These are phyloP conservation scores for Trichomonascus vanleenenianus DNA, from an alignment of 805 yeast genomes.

Conservation along the genomic window DNA sequence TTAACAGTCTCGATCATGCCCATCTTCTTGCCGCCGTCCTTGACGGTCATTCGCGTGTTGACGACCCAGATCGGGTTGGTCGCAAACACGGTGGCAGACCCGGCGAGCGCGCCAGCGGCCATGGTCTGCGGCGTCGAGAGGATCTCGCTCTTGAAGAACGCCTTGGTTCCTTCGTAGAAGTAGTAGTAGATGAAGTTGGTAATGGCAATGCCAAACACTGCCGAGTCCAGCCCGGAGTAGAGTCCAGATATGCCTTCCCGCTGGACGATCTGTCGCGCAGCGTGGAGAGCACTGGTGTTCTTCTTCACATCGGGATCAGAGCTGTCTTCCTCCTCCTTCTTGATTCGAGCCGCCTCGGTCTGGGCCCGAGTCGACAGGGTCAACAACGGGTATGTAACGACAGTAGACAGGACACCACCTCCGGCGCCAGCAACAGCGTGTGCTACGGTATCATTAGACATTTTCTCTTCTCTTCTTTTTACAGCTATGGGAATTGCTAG, in stretches of 20 bases:
- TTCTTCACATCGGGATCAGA: slow-evolving; percentile 10
- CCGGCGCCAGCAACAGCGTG: slow-evolving; percentile 95
- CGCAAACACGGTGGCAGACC: slow-evolving; percentile 70
- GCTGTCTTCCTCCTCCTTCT: slow-evolving; percentile 15
- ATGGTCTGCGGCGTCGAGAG: slow-evolving; percentile 59
- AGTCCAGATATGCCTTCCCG: slow-evolving; percentile 61
- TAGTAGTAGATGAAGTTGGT: slow-evolving; percentile 88
- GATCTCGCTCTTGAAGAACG: slow-evolving; percentile 16
- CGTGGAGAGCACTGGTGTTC: slow-evolving; percentile 27
- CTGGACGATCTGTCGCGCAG: slow-evolving; percentile 40
- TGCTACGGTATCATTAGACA: slow-evolving; percentile 36
- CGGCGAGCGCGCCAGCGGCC: slow-evolving; percentile 76
- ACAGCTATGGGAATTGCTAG: no score
- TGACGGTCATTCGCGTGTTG: slow-evolving; percentile 79
- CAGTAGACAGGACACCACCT: slow-evolving; percentile 84
- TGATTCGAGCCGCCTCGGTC: slow-evolving; percentile 37
- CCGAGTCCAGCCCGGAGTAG: slow-evolving; percentile 83
- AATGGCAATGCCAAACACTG: slow-evolving; percentile 74
- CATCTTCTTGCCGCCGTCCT: slow-evolving; percentile 28
- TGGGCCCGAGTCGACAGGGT: slow-evolving; percentile 86
- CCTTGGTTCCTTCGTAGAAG: slow-evolving; percentile 67
- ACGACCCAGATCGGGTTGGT: slow-evolving; percentile 95
- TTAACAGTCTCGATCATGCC: slow-evolving; percentile 49
- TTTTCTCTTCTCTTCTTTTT: background rate
- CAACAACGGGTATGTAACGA: slow-evolving; percentile 82